Conservation (phyloP, 2,329 filamentous ascomycete genomes). For the Neofusicoccum umdonicola region DNA sequence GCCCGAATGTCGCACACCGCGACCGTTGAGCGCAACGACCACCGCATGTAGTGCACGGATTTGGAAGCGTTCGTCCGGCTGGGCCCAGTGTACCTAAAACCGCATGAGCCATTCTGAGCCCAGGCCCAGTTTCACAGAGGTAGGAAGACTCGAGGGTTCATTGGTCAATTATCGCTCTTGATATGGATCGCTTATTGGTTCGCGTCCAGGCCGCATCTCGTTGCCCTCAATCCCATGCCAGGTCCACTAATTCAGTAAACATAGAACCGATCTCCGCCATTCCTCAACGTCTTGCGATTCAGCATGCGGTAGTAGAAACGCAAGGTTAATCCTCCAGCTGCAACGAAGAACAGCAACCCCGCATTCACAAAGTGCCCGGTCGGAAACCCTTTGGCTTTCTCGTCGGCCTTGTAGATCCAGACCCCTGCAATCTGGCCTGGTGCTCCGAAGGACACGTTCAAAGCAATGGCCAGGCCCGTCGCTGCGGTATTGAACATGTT, state of each 20-base stretch:
- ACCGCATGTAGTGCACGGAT: neutral
- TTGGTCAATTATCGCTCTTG: neutral
- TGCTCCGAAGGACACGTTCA: slow-evolving; percentile 68
- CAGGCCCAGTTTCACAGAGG: neutral
- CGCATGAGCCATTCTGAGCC: neutral
- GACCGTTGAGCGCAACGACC: slow-evolving; percentile 1
- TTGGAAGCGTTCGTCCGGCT: slow-evolving; percentile 4
- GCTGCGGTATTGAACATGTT: slow-evolving; percentile 66
- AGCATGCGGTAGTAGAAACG: slow-evolving; percentile 56
- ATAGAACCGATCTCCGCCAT: slow-evolving; percentile 8
- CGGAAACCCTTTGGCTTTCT: slow-evolving; percentile 61
- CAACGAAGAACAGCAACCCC: slow-evolving; percentile 58
- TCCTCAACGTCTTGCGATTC: slow-evolving; percentile 31
- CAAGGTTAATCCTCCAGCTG: slow-evolving; percentile 54
- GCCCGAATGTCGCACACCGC: neutral
- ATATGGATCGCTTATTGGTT: neutral
- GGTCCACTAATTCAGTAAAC: slow-evolving; percentile 13
- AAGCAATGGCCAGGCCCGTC: slow-evolving; percentile 65
- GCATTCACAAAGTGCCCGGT: slow-evolving; percentile 70
- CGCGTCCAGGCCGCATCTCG: neutral
- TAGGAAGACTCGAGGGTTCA: neutral
- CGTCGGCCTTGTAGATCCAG: slow-evolving; percentile 69
- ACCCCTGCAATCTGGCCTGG: slow-evolving; percentile 70
- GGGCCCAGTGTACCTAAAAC: neutral
- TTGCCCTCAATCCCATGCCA: neutral